phyloP scores from a whole-genome alignment of 192 early-diverging fungal genomes.

The Phycomyces blakesleeanus region DNA sequence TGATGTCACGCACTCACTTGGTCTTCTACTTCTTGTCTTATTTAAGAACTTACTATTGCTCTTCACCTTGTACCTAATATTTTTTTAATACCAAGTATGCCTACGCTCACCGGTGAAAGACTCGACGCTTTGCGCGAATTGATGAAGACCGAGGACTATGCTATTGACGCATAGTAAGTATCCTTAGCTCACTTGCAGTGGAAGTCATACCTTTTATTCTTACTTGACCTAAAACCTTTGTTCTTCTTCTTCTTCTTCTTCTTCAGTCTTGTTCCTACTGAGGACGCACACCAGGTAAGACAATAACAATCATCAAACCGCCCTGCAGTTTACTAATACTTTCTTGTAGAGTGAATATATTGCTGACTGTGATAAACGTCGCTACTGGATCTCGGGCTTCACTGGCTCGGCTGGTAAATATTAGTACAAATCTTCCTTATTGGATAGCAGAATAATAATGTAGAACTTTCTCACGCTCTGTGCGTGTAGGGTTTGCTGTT shows the following conservation, averaged over 20 bases:
- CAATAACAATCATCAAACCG: background rate
- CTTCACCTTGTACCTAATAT: background rate
- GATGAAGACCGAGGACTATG: conserved; percentile 16
- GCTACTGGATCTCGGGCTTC: conserved; percentile 91
- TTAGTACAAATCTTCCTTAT: background rate
- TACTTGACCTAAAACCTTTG: background rate
- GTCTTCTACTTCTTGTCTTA: too few relatives aligned
- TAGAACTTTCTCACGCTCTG: conserved; percentile 12
- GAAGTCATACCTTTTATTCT: background rate
- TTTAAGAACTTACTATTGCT: background rate
- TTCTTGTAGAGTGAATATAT: conserved; percentile 88
- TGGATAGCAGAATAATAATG: background rate
- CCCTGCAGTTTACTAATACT: too few relatives aligned
- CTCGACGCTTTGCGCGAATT: conserved; percentile 9
- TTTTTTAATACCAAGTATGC: conserved; percentile 2
- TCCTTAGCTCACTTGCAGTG: background rate
- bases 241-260: too few relatives aligned
- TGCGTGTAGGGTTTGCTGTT: conserved; percentile 68
- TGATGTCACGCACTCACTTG: too few relatives aligned
- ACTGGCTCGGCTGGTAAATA: conserved; percentile 88
- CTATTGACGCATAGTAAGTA: conserved; percentile 32
- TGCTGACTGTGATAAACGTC: conserved; percentile 82
- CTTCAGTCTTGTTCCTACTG: conserved; percentile 83
- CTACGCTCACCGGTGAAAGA: conserved; percentile 6
- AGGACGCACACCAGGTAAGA: conserved; percentile 92